Evolutionary conservation across 2,329 filamentous ascomycete species (phyloP), one percentile per base, ranked within the genome.

Genomic region (Penicillium rolfsii): DNA sequence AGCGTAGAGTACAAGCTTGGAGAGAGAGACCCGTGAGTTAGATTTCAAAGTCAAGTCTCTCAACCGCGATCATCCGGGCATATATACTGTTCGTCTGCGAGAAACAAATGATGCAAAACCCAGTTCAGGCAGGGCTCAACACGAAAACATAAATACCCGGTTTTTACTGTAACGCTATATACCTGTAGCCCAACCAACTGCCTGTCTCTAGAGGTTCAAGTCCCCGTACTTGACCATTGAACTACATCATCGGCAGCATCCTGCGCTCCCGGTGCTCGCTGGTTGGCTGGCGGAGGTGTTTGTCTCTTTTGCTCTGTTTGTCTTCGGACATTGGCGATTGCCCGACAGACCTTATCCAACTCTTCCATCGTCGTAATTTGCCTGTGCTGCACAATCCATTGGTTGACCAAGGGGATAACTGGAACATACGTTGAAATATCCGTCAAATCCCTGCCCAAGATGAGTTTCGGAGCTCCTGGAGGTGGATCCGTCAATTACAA

Each of bases 381-480:
- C 19, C 40, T 22, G 48, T 41, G 40, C 43, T 24, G 19, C 36
- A 28, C 45, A 36, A 49, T 9, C 30, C 16, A 22, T 14, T 36
- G 9, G 28, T 52, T 49, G 38, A 53, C 33, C 6, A 35, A 16
- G 33, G 22, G 14, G 7, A 26, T 11, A 33, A 33, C 30, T 22
- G 19, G 19, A 22, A 22, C 19, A 22, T 22, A 22, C 12, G 11
- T 33, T 52, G 28, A 52, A 41, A 22, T 14, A 16, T 28, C 14
- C 5, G 19, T 28, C 11, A 53, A 58, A 55, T 35, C 24, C 4
- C 33, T 28, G 11, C 24, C 35, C 38, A 66, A 38, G 49, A 79
- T 79, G 77, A 75, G 87, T 76, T 91, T 92, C 73, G 90, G 90
- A 67, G 84, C 85, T 64, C 90, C 90, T 30, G 90, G 90, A 65